Evolutionary conservation across 2,329 filamentous ascomycete species (phyloP).

Genomic region (Phaeophleospora eucalypticola): DNA sequence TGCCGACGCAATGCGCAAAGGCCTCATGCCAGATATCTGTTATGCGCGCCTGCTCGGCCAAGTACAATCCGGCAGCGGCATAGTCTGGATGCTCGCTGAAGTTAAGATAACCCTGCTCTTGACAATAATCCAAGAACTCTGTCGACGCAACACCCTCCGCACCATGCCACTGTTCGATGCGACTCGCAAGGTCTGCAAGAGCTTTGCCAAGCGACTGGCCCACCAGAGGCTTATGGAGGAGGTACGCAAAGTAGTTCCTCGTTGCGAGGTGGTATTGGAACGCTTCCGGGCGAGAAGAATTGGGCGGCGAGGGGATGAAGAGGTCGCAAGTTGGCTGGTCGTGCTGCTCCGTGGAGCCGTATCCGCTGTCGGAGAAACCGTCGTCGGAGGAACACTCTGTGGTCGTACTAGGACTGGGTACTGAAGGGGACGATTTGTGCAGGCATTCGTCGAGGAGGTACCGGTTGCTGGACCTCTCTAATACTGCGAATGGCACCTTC

Average conservation of each 20-base stretch:
- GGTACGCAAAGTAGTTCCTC: slow-evolving; percentile 72
- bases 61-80: slow-evolving; percentile 62
- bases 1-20: slow-evolving; percentile 74
- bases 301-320: slow-evolving; percentile 63
- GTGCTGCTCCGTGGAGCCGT: slow-evolving; percentile 16
- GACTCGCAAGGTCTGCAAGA: slow-evolving; percentile 61
- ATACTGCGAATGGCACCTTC: slow-evolving; percentile 55
- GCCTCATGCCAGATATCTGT: slow-evolving; percentile 66
- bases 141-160: slow-evolving; percentile 32
- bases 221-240: slow-evolving; percentile 62
- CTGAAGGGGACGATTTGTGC: slow-evolving; percentile 13
- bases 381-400: too few relatives aligned
- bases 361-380: slow-evolving; percentile 27
- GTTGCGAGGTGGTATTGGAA: slow-evolving; percentile 64
- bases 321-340: slow-evolving; percentile 46
- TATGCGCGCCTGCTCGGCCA: slow-evolving; percentile 63
- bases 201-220: slow-evolving; percentile 62
- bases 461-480: slow-evolving; percentile 57
- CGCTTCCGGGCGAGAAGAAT: slow-evolving; percentile 50
- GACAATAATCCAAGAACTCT: slow-evolving; percentile 58
- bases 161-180: slow-evolving; percentile 47
- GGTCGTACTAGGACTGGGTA: slow-evolving; percentile 18
- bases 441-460: slow-evolving; percentile 53
- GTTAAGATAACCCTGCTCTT: slow-evolving; percentile 65
- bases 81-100: slow-evolving; percentile 64